Evolutionary conservation across 768 basidiomycete species (phyloP).

Genomic region (Hericium alpestre): DNA sequence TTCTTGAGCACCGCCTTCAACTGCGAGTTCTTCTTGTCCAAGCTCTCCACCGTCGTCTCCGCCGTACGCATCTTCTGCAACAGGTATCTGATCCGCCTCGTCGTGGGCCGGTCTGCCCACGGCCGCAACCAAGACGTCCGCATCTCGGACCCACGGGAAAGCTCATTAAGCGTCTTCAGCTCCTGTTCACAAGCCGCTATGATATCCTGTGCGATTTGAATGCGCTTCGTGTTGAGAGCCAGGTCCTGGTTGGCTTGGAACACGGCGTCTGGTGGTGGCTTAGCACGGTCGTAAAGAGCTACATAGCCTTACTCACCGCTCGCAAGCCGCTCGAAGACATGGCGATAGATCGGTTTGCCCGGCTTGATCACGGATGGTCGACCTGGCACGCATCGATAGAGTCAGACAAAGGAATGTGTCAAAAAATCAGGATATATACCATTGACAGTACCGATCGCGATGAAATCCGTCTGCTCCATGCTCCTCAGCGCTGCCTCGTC

Average conservation of each 20-base stretch:
- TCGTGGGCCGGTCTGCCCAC: slow-evolving; percentile 23
- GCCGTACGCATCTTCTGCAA: slow-evolving; percentile 65
- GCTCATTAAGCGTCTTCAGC: slow-evolving; percentile 49
- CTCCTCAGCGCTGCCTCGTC: slow-evolving; percentile 69
- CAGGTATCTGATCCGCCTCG: slow-evolving; percentile 54
- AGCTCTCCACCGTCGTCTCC: slow-evolving; percentile 51
- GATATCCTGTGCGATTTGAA: slow-evolving; percentile 43
- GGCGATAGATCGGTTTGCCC: slow-evolving; percentile 83
- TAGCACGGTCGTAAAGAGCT: slow-evolving; percentile 3
- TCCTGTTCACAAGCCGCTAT: slow-evolving; percentile 72
- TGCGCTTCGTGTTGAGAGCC: slow-evolving; percentile 61
- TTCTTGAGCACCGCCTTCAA: slow-evolving; percentile 50
- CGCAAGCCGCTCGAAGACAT: slow-evolving; percentile 74
- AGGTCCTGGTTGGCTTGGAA: slow-evolving; percentile 81
- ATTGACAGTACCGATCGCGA: slow-evolving; percentile 66
- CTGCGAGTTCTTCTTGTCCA: slow-evolving; percentile 64
- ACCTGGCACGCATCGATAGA: slow-evolving; percentile 29
- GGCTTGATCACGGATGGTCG: slow-evolving; percentile 77
- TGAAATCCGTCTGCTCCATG: slow-evolving; percentile 85
- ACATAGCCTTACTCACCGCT: slow-evolving; percentile 40
- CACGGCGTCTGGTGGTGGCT: slow-evolving; percentile 42
- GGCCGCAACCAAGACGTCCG: too few species aligned
- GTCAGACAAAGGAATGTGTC: not conserved
- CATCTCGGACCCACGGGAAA: too few species aligned
- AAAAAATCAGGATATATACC: slow-evolving; percentile 30